phyloP scores from a whole-genome alignment of 768 basidiomycete species.

The Fomitopsis serialis region DNA sequence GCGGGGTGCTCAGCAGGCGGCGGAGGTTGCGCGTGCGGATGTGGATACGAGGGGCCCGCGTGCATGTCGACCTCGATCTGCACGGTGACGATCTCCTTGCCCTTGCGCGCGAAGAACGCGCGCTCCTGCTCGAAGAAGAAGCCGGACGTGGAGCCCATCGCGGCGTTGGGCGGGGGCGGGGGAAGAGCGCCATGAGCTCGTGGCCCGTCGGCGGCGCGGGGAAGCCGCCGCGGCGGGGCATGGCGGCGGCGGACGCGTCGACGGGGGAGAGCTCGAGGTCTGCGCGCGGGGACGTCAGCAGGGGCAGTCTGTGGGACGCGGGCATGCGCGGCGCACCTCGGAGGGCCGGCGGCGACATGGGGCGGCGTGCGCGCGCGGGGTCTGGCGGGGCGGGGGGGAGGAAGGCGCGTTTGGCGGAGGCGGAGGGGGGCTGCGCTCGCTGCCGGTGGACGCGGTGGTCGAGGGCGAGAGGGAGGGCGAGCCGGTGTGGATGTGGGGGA shows the following conservation, averaged over 20 bases:
- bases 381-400: constrained; percentile 6
- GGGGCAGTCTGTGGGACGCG: neutral
- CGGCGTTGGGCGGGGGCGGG: constrained; percentile 61
- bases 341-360: constrained; percentile 53
- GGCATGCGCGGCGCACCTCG: constrained; percentile 38
- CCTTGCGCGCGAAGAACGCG: constrained; percentile 75
- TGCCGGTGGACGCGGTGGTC: constrained; percentile 40
- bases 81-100: constrained; percentile 72
- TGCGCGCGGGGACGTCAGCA: constrained; percentile 20
- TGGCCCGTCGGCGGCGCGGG: constrained; percentile 78
- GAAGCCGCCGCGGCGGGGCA: constrained; percentile 49
- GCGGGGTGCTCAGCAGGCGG: neutral
- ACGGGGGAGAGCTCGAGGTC: constrained; percentile 54
- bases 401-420: constrained; percentile 2
- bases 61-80: constrained; percentile 63
- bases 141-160: constrained; percentile 61
- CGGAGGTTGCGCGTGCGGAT: neutral
- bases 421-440: constrained; percentile 29
- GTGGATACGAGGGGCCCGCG: constrained; percentile 6
- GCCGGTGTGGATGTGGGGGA: constrained; percentile 34
- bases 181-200: constrained; percentile 83
- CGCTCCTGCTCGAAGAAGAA: constrained; percentile 76
- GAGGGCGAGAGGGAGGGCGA: constrained; percentile 45
- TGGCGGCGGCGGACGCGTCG: constrained; percentile 24
- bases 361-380: constrained; percentile 16